These are phyloP conservation scores for Pleurotus djamor DNA, from an alignment of 768 basidiomycete genomes.

Conservation along the genomic window DNA sequence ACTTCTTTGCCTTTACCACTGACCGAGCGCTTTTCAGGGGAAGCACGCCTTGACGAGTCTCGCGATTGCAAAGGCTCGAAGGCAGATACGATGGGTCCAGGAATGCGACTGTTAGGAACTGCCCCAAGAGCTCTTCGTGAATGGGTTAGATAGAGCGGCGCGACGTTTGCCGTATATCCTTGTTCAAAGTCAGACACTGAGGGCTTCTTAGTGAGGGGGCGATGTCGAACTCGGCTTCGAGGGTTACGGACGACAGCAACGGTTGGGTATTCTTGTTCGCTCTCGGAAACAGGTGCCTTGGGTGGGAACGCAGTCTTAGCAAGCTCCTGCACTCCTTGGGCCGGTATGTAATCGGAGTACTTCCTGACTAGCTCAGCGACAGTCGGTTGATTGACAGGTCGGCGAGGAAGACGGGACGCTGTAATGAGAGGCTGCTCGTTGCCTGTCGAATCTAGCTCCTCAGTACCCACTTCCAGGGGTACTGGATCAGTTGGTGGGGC, in stretches of 20 bases:
- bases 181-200: constrained; percentile 87
- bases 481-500: constrained; percentile 7
- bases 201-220: constrained; percentile 45
- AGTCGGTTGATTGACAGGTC: constrained; percentile 50
- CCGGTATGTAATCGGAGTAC: constrained; percentile 75
- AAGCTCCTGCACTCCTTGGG: constrained; percentile 70
- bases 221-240: constrained; percentile 51
- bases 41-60: constrained; percentile 59
- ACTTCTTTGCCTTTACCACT: constrained; percentile 34
- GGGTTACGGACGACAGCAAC: constrained; percentile 32
- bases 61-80: constrained; percentile 44
- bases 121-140: constrained; percentile 41
- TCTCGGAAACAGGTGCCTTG: constrained; percentile 65
- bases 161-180: constrained; percentile 91
- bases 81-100: constrained; percentile 46
- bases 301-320: constrained; percentile 70
- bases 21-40: constrained; percentile 66
- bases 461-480: constrained; percentile 5
- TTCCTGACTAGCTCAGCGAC: constrained; percentile 87
- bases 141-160: constrained; percentile 68
- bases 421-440: constrained; percentile 25
- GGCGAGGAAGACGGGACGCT: constrained; percentile 62
- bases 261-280: constrained; percentile 66
- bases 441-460: constrained; percentile 17
- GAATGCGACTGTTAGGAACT: constrained; percentile 43